A percentile compares a stretch with the other conserved stretches of the same genome.
Conservation (phyloP, 2,329 filamentous ascomycete genomes). For the Verruconis gallopava region DNA sequence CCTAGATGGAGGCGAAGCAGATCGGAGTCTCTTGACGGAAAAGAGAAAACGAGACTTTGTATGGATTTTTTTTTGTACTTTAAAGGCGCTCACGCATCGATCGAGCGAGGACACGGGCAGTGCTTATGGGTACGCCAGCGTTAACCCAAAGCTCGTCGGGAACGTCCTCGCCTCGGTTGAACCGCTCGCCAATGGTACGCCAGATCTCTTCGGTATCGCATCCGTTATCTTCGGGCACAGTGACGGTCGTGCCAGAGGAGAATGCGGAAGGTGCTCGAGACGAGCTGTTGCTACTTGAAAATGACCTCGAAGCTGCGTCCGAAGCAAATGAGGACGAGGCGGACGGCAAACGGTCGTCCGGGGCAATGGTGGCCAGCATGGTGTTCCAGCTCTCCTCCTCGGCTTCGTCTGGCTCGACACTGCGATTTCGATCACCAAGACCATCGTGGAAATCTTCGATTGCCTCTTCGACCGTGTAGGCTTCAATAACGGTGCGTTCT, state of each 20-base stretch:
- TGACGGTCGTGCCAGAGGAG: conserved; percentile 26
- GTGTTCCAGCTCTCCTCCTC: conserved; percentile 62
- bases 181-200: conserved; percentile 57
- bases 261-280: conserved; percentile 16
- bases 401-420: conserved; percentile 57
- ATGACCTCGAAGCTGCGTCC: conserved; percentile 28
- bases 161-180: conserved; percentile 60
- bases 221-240: conserved; percentile 22
- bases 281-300: conserved; percentile 5
- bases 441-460: conserved; percentile 43
- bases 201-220: conserved; percentile 12
- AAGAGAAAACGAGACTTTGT: too few species aligned
- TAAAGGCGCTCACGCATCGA: neutral
- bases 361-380: conserved; percentile 65
- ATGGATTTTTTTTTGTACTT: neutral
- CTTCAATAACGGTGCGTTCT: neutral
- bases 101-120: neutral
- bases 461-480: neutral
- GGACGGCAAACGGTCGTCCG: conserved; percentile 69
- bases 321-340: conserved; percentile 73
- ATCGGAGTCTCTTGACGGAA: too few species aligned
- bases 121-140: conserved; percentile 24
- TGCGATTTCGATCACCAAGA: conserved; percentile 78
- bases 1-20: too few species aligned
- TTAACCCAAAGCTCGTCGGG: conserved; percentile 67